A percentile compares a stretch with the other conserved stretches of the same genome.
Conservation (phyloP, 148 eudicot genomes). For the Rhododendron kiyosumense region DNA sequence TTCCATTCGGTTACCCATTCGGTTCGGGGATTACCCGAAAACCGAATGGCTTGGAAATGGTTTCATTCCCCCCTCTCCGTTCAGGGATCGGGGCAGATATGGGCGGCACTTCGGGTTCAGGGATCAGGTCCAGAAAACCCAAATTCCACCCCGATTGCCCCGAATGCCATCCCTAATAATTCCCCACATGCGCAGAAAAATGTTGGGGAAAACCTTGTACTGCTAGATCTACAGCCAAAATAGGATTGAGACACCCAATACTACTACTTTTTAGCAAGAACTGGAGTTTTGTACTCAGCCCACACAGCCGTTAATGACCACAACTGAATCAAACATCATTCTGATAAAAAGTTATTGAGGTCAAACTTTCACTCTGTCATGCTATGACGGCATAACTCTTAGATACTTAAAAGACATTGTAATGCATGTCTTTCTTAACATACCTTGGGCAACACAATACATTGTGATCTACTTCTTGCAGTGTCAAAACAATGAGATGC, state of each 20-base stretch:
- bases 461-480: constrained; percentile 71
- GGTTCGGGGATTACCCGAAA: no score
- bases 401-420: neutral
- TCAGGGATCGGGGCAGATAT: no score
- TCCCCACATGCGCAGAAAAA: neutral
- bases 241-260: neutral
- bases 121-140: no score
- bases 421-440: neutral
- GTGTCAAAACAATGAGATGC: constrained; percentile 94
- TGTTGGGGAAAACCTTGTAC: neutral
- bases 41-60: no score
- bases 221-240: neutral
- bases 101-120: no score
- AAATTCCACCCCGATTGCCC: no score
- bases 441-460: constrained; percentile 73
- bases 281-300: neutral
- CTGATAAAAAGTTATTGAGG: neutral
- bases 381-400: neutral
- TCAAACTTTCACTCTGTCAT: neutral
- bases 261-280: neutral
- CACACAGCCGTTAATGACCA: neutral
- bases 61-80: no score
- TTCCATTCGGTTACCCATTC: no score
- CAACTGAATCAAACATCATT: neutral
- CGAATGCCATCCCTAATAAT: no score